These are phyloP conservation scores for Clitopilus hobsonii DNA, from an alignment of 768 basidiomycete species.

Conservation along the genomic window DNA sequence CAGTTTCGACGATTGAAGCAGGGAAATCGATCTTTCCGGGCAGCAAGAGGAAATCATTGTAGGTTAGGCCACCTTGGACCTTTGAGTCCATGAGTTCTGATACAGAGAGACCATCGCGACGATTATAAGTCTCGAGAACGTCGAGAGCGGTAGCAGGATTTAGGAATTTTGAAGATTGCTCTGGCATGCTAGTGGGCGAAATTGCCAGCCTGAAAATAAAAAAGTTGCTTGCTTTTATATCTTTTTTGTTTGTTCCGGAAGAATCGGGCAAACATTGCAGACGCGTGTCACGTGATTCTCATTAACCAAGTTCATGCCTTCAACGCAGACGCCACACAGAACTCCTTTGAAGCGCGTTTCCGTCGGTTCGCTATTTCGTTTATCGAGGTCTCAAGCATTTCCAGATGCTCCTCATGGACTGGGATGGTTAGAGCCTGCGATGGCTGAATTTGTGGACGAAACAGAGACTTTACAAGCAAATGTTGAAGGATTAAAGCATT, in stretches of 20 bases:
- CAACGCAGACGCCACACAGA: constrained; percentile 50
- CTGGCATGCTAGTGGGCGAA: constrained; percentile 13
- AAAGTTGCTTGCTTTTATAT: constrained; percentile 10
- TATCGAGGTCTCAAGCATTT: constrained; percentile 72
- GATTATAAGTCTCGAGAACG: constrained; percentile 66
- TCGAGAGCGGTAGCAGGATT: constrained; percentile 70
- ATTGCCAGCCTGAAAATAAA: constrained; percentile 11
- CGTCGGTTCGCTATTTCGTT: constrained; percentile 83
- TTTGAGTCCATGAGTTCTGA: constrained; percentile 84
- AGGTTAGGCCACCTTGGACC: constrained; percentile 88
- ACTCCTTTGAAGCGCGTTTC: constrained; percentile 89
- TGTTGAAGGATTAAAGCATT: constrained; percentile 60
- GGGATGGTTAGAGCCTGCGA: constrained; percentile 78
- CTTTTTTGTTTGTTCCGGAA: constrained; percentile 9
- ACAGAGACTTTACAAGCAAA: constrained; percentile 76
- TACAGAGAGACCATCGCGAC: constrained; percentile 80
- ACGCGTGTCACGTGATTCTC: constrained; percentile 9
- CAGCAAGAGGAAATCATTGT: constrained; percentile 93
- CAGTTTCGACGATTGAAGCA: constrained; percentile 72
- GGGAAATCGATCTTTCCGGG: constrained; percentile 96
- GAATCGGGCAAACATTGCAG: background rate
- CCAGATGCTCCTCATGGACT: constrained; percentile 79
- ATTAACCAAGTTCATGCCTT: constrained; percentile 10
- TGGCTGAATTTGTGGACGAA: constrained; percentile 87
- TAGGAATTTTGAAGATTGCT: constrained; percentile 35